phyloP scores from a whole-genome alignment of 257 asterid species.

The Lycium ferocissimum region DNA sequence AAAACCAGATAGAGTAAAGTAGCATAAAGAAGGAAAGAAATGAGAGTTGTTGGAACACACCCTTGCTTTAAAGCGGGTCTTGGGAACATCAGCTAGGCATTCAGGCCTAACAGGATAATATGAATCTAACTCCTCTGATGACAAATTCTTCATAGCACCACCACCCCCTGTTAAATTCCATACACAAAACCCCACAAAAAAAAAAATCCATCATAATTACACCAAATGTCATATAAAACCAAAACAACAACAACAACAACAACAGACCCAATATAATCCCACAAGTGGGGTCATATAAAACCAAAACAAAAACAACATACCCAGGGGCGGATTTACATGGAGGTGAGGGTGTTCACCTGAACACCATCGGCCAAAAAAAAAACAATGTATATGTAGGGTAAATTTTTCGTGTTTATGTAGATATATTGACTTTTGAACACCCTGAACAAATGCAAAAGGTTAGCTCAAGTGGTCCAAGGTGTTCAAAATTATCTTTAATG shows the following conservation, averaged over 20 bases:
- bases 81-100: constrained; percentile 81
- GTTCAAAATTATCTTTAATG: too few relatives aligned
- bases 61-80: constrained; percentile 86
- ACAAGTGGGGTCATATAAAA: too few relatives aligned
- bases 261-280: too few relatives aligned
- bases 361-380: too few relatives aligned
- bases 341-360: too few relatives aligned
- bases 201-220: not conserved
- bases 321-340: too few relatives aligned
- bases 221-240: not conserved
- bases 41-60: constrained; percentile 45
- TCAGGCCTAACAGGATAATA: constrained; percentile 86
- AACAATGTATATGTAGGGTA: too few relatives aligned
- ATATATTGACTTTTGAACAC: too few relatives aligned
- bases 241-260: not conserved
- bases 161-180: constrained; percentile 28
- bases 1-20: not conserved
- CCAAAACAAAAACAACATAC: too few relatives aligned
- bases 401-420: too few relatives aligned
- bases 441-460: too few relatives aligned
- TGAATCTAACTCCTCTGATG: constrained; percentile 73
- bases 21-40: not conserved
- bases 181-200: not conserved
- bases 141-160: constrained; percentile 44
- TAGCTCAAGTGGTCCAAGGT: too few relatives aligned